Conservation (phyloP, 2,329 filamentous ascomycete species). For the Aspergillus fumigatus region DNA sequence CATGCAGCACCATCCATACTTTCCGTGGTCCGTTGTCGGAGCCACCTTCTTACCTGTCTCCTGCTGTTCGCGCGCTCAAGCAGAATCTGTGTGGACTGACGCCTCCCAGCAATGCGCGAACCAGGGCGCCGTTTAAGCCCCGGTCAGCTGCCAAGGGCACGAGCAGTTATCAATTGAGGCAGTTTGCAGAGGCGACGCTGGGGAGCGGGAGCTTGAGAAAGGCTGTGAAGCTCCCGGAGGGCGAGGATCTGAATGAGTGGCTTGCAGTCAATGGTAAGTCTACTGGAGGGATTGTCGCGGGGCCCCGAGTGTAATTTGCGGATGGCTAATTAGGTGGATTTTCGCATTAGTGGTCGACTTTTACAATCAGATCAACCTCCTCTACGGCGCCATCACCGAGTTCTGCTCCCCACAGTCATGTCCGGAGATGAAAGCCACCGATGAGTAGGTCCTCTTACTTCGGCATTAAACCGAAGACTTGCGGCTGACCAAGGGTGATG, state of each 20-base stretch:
- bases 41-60: slow-evolving; percentile 34
- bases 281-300: slow-evolving; percentile 17
- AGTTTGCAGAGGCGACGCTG: slow-evolving; percentile 96
- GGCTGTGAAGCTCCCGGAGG: slow-evolving; percentile 93
- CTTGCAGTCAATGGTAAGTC: slow-evolving; percentile 85
- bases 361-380: slow-evolving; percentile 99
- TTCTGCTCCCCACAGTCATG: slow-evolving; percentile 97
- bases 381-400: slow-evolving; percentile 98
- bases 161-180: slow-evolving; percentile 86
- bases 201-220: slow-evolving; percentile 93
- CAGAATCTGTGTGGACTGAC: slow-evolving; percentile 39
- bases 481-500: slow-evolving; percentile 10
- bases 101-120: slow-evolving; percentile 70
- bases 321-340: background rate
- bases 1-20: slow-evolving; percentile 29
- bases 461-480: background rate
- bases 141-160: slow-evolving; percentile 80
- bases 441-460: slow-evolving; percentile 62
- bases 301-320: background rate
- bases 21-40: slow-evolving; percentile 25
- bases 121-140: slow-evolving; percentile 85
- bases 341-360: slow-evolving; percentile 81
- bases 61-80: slow-evolving; percentile 32
- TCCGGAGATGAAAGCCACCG: slow-evolving; percentile 99
- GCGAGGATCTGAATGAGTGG: slow-evolving; percentile 98